phyloP scores from a whole-genome alignment of 2,329 filamentous ascomycete genomes.

The Emericellopsis atlantica region DNA sequence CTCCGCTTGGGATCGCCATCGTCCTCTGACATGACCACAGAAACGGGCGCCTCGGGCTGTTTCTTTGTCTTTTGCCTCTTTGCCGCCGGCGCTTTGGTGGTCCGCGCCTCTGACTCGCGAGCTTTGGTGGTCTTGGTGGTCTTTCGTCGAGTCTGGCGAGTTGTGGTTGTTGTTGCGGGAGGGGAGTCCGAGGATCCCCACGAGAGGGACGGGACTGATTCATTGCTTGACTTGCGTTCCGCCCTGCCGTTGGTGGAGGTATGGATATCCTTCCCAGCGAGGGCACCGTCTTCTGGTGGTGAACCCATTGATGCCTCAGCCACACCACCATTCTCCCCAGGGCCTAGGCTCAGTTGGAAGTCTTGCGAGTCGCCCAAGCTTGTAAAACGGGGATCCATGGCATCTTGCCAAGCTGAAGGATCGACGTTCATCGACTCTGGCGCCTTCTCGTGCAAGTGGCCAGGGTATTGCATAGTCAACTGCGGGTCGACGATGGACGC shows the following conservation, averaged over 20 bases:
- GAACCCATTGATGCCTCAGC: no score
- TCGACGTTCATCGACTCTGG: slow-evolving; percentile 1
- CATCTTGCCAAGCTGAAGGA: slow-evolving; percentile 1
- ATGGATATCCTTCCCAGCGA: neutral
- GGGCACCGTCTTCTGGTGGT: neutral
- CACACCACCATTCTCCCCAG: no score
- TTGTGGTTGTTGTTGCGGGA: neutral
- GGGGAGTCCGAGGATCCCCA: slow-evolving; percentile 1
- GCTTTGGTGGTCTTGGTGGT: slow-evolving; percentile 1
- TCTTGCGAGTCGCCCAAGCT: neutral
- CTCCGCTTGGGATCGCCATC: slow-evolving; percentile 31
- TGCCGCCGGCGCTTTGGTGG: neutral
- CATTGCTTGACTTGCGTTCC: slow-evolving; percentile 6
- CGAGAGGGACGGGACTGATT: slow-evolving; percentile 2
- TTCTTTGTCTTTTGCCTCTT: slow-evolving; percentile 14
- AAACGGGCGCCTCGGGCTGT: neutral
- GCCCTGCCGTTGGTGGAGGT: slow-evolving; percentile 5
- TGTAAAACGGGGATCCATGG: no score
- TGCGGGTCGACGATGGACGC: slow-evolving; percentile 3
- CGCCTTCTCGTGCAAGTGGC: slow-evolving; percentile 1
- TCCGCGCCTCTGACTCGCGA: neutral
- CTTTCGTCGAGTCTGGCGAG: slow-evolving; percentile 3
- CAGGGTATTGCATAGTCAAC: slow-evolving; percentile 1
- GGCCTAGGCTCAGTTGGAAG: neutral
- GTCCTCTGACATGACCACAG: slow-evolving; percentile 3